phyloP scores from a whole-genome alignment of 2,329 filamentous ascomycete species.

The Cercospora sesami region DNA sequence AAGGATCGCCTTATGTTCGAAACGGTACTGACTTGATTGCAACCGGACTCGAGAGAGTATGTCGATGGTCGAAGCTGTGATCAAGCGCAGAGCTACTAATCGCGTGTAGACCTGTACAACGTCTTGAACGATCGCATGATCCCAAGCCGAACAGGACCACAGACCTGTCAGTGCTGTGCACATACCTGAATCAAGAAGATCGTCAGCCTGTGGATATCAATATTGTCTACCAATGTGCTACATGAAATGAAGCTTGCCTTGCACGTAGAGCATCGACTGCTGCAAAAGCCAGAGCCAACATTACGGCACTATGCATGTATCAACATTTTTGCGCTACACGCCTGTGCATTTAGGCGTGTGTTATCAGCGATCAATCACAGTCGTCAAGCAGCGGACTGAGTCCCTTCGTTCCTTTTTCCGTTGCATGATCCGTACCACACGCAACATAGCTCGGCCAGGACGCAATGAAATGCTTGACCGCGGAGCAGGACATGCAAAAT shows the following conservation, averaged over 20 bases:
- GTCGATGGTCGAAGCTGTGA: neutral
- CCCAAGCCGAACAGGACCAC: neutral
- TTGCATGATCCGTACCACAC: neutral
- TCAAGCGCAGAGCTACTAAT: neutral
- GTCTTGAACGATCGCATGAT: neutral
- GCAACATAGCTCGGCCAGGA: neutral
- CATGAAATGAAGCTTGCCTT: neutral
- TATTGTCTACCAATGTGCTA: neutral
- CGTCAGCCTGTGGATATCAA: neutral
- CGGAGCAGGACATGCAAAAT: neutral
- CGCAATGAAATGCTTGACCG: neutral
- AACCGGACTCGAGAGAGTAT: neutral
- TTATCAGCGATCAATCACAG: neutral
- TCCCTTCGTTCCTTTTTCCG: neutral
- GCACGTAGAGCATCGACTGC: neutral
- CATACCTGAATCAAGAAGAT: neutral
- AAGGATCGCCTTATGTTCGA: neutral
- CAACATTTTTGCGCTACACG: neutral
- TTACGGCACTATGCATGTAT: neutral
- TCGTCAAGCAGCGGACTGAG: neutral
- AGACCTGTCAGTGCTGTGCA: neutral
- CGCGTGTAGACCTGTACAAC: too few species aligned
- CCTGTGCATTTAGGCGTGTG: too few species aligned
- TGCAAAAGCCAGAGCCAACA: neutral
- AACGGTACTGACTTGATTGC: neutral